A percentile compares a stretch with the other conserved stretches of the same genome.
Evolutionary conservation across 148 eudicot species (phyloP).

Genomic region (Vaccinium darrowii): DNA sequence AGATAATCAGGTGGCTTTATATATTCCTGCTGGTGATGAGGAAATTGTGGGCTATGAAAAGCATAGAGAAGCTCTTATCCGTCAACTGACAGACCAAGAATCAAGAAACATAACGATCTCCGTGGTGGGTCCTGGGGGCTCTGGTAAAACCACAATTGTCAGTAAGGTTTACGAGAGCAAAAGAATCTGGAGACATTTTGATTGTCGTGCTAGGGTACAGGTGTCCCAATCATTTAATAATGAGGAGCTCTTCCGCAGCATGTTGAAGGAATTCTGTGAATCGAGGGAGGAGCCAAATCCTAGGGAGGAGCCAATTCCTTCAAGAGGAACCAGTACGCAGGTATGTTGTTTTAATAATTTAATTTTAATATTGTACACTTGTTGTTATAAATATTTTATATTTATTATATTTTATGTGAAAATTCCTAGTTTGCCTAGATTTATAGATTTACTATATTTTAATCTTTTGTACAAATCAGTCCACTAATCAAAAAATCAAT

Average conservation of each 20-base stretch:
- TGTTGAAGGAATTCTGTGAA: neutral
- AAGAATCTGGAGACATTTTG: conserved; percentile 10
- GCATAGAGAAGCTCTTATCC: neutral
- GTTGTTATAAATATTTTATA: no score
- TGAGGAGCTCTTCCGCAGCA: neutral
- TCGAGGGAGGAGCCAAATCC: neutral
- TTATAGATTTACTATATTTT: no score
- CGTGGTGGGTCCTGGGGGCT: conserved; percentile 29
- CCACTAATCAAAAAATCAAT: no score
- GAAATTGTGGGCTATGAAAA: conserved; percentile 24
- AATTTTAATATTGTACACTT: no score
- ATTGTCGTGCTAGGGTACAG: conserved; percentile 30
- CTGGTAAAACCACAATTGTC: conserved; percentile 27
- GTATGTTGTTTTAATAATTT: no score
- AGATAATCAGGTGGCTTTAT: neutral
- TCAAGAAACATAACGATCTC: conserved; percentile 10
- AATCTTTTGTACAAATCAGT: no score
- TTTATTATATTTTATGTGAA: no score
- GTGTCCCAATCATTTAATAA: conserved; percentile 4
- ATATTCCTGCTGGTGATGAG: neutral
- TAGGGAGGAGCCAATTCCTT: neutral
- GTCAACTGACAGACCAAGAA: neutral
- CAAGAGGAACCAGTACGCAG: neutral
- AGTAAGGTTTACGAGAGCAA: conserved; percentile 14
- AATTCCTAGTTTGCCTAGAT: no score